Percentiles rank a stretch among this genome's conserved stretches.
phyloP scores from a whole-genome alignment of 1,139 yeast genomes.

The Candida labiduridarum region DNA sequence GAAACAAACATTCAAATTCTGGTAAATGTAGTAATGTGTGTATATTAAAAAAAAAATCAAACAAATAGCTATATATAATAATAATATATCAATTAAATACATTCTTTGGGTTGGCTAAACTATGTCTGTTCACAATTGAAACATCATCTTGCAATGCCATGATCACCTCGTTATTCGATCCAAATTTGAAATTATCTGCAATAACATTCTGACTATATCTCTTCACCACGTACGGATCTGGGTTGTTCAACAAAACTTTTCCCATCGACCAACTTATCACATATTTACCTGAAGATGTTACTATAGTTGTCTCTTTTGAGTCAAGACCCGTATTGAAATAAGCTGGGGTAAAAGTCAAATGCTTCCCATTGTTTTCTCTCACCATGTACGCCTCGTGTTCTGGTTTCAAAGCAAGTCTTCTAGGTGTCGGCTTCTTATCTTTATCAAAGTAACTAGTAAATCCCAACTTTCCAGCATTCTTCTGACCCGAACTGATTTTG shows the following conservation, averaged over 20 bases:
- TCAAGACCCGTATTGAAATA: conserved; percentile 71
- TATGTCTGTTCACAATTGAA: conserved; percentile 58
- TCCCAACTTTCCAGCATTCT: conserved; percentile 62
- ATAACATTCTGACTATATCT: conserved; percentile 64
- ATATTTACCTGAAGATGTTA: conserved; percentile 79
- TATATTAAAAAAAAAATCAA: neutral
- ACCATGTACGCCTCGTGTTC: conserved; percentile 72
- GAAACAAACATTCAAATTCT: conserved; percentile 53
- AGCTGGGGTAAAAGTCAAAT: conserved; percentile 66
- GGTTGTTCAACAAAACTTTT: conserved; percentile 51
- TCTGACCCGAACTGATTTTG: conserved; percentile 59
- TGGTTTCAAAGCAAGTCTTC: conserved; percentile 66
- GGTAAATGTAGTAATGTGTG: conserved; percentile 14
- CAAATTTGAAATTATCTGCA: conserved; percentile 79
- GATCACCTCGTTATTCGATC: conserved; percentile 69
- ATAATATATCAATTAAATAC: conserved; percentile 10
- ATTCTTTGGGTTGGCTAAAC: conserved; percentile 56
- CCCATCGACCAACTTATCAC: conserved; percentile 80
- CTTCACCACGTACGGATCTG: conserved; percentile 63
- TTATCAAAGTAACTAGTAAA: conserved; percentile 66
- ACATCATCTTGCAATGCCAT: conserved; percentile 75
- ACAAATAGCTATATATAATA: conserved; percentile 2
- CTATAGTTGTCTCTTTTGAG: conserved; percentile 67
- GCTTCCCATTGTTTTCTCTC: conserved; percentile 49
- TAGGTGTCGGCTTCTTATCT: conserved; percentile 70